Base-by-base conservation (phyloP, 202 grass and related monocot species). In the Schoenoplectus tabernaemontani region DNA sequence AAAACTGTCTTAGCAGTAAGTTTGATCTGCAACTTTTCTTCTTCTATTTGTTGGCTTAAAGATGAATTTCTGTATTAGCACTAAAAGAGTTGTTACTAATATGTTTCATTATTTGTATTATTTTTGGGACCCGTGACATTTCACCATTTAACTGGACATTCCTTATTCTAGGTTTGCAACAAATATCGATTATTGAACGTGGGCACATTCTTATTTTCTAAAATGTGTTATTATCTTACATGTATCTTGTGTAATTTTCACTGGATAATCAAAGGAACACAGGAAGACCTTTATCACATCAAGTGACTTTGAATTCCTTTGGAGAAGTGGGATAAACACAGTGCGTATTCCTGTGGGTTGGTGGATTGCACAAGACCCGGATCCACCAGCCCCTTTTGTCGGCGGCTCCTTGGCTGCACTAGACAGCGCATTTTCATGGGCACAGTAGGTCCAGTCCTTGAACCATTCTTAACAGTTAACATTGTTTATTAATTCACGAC, bases 331-430 rank as follows among this genome's bases (percentile, higher is more conserved):
- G 76, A 89, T 94, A 63, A 94, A 94, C 83, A 89, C 91, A 42
- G 80, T 94, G 68, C 88, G 91, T 63, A 91, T 91, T 85, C 88
- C 88, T 79, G 83, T 91, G 17, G 91, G 91, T 73, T 93, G 91
- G 91, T 93, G 91, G 91, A 91, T 91, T 79, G 46, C 84, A 51
- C 53, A 88, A 67, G 88, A 91, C 84, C 88, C 88, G 41, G 59
- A 87, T 76, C 91, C 88, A 43, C 91, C 86, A 79, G 78, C 79
- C 77, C 88, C 88, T 2, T 91, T 93, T 56, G 26, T 93, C 59
- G 88, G 91, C 76, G 91, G 88, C 47, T 89, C 88, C 73, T 84
- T 93, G 77, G 82, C 76, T 48, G 86, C 88, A 65, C 80, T 93
- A 4, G 88, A 91, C 68, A 82, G 76, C 59, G 88, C 91, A 85